Percentiles rank a stretch among this genome's conserved stretches.
Conservation (phyloP, 169 alveolate genomes). For the Plasmodium relictum region DNA sequence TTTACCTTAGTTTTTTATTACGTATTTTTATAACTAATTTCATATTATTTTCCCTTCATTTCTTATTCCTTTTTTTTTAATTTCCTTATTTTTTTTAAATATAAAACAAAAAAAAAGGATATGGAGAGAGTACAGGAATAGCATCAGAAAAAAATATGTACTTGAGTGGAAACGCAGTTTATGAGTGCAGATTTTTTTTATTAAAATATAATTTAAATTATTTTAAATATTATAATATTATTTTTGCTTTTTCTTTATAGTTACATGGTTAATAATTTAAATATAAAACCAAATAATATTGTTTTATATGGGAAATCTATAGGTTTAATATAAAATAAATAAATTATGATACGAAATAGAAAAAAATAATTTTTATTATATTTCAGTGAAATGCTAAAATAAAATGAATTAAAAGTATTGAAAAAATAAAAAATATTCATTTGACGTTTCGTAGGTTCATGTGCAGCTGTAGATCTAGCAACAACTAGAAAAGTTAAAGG, state of each 20-base stretch:
- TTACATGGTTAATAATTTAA: constrained; percentile 57
- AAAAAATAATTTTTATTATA: background rate
- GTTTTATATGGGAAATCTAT: constrained; percentile 72
- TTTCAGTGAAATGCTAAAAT: background rate
- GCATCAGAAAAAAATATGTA: constrained; percentile 67
- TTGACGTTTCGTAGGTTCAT: constrained; percentile 43
- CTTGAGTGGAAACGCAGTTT: constrained; percentile 63
- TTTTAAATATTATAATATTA: background rate
- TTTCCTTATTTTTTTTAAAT: background rate
- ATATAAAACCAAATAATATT: constrained; percentile 54
- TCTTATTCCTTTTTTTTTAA: background rate
- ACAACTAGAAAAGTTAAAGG: constrained; percentile 61
- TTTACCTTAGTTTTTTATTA: background rate
- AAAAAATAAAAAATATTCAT: constrained; percentile 10
- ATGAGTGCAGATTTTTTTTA: constrained; percentile 36
- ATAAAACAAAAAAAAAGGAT: constrained; percentile 62
- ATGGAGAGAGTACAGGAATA: constrained; percentile 74
- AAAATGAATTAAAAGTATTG: constrained; percentile 1
- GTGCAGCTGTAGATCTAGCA: constrained; percentile 74
- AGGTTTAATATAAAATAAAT: constrained; percentile 39
- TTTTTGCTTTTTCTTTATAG: constrained; percentile 20
- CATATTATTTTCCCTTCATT: background rate
- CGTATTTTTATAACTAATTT: background rate
- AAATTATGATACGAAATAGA: background rate
- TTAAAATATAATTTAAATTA: background rate